Percentiles rank a stretch among this genome's conserved stretches.
phyloP scores from a whole-genome alignment of 192 early-diverging fungal genomes.

The Backusella mclennaniae region DNA sequence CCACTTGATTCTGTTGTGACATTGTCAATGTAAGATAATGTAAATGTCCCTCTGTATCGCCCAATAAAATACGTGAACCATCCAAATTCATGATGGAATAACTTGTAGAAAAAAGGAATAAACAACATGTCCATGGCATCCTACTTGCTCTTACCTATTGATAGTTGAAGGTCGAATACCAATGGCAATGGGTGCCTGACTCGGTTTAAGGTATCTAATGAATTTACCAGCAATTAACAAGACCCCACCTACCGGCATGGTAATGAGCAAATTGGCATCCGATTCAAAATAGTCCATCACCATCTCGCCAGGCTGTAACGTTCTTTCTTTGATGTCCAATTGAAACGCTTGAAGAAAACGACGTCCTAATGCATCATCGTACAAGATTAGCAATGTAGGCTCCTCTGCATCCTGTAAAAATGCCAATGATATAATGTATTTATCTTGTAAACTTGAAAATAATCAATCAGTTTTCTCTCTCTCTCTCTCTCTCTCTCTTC shows the following conservation, averaged over 20 bases:
- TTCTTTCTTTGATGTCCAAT: slow-evolving; percentile 46
- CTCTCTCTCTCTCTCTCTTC: too few species aligned
- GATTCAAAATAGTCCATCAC: slow-evolving; percentile 40
- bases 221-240: slow-evolving; percentile 55
- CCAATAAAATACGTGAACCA: slow-evolving; percentile 61
- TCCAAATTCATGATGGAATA: slow-evolving; percentile 54
- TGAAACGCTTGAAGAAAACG: slow-evolving; percentile 61
- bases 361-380: slow-evolving; percentile 55
- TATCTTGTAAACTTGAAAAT: slow-evolving; percentile 11
- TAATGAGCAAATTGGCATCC: slow-evolving; percentile 53
- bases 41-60: slow-evolving; percentile 66
- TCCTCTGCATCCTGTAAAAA: slow-evolving; percentile 43
- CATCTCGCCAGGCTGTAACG: slow-evolving; percentile 37
- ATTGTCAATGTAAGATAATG: slow-evolving; percentile 55
- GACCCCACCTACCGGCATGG: slow-evolving; percentile 61
- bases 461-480: too few species aligned
- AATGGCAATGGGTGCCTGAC: slow-evolving; percentile 33
- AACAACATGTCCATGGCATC: neutral
- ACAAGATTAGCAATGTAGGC: slow-evolving; percentile 58
- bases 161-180: slow-evolving; percentile 18
- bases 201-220: slow-evolving; percentile 51
- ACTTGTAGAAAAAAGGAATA: slow-evolving; percentile 11
- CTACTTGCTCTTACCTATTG: neutral
- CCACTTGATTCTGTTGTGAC: slow-evolving; percentile 27
- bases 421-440: slow-evolving; percentile 44